Percentiles rank a stretch among this genome's conserved stretches.
Evolutionary conservation across 805 yeast species (phyloP).

Genomic region (Metschnikowia aberdeeniae): DNA sequence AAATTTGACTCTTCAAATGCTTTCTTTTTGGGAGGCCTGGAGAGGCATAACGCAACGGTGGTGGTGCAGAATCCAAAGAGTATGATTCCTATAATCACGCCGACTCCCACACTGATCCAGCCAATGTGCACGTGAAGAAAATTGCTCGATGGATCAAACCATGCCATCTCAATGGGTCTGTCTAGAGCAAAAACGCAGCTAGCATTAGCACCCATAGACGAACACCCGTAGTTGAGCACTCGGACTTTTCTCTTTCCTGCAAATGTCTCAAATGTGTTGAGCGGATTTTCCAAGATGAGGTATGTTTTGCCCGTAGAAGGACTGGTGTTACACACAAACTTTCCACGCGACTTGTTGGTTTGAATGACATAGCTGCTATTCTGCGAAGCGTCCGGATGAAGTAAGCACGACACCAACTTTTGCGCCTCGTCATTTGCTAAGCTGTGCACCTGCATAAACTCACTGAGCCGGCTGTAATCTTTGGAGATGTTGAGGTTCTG

Average conservation of each 20-base stretch:
- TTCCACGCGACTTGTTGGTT: conserved; percentile 14
- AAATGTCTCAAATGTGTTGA: background rate
- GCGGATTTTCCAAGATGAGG: conserved; percentile 8
- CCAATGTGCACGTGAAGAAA: conserved; percentile 60
- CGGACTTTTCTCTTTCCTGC: conserved; percentile 53
- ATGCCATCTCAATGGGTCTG: conserved; percentile 57
- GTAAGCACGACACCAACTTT: conserved; percentile 46
- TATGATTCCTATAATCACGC: conserved; percentile 59
- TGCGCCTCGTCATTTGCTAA: conserved; percentile 54
- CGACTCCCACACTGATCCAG: conserved; percentile 62
- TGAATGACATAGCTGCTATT: conserved; percentile 8
- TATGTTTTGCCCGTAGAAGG: conserved; percentile 12
- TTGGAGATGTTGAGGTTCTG: conserved; percentile 46
- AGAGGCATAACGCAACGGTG: conserved; percentile 16
- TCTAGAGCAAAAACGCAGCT: conserved; percentile 64
- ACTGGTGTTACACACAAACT: conserved; percentile 12
- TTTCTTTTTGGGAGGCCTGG: conserved; percentile 6
- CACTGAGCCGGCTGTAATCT: conserved; percentile 40
- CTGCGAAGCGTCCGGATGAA: conserved; percentile 9
- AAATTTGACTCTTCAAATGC: conserved; percentile 6
- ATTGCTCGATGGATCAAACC: conserved; percentile 50
- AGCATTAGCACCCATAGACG: conserved; percentile 27
- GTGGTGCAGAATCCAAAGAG: conserved; percentile 25
- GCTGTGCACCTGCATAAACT: conserved; percentile 64
- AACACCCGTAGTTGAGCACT: conserved; percentile 58